Evolutionary conservation across 768 basidiomycete species (phyloP).

Genomic region (Lactarius deliciosus): DNA sequence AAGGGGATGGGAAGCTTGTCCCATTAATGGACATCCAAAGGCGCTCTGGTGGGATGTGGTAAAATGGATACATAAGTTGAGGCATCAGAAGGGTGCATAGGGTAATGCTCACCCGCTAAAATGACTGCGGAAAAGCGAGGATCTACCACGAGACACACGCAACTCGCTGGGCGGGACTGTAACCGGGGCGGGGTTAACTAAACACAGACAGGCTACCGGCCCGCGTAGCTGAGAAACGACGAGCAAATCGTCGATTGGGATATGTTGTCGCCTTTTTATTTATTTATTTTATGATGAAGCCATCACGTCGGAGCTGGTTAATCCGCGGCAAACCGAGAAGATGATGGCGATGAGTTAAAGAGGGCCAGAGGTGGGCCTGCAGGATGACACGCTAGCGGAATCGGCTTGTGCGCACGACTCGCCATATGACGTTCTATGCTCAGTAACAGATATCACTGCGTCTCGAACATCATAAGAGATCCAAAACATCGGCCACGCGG

Average conservation of each 20-base stretch:
- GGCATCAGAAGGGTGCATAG: background rate
- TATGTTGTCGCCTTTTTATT: background rate
- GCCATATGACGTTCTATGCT: conserved; percentile 21
- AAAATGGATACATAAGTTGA: background rate
- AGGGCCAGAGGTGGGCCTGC: conserved; percentile 3
- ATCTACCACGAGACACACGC: conserved; percentile 12
- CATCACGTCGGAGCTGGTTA: conserved; percentile 5
- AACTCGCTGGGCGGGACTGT: background rate
- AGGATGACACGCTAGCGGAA: conserved; percentile 11
- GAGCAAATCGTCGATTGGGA: conserved; percentile 3
- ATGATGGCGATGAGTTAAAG: background rate
- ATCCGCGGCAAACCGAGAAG: conserved; percentile 11
- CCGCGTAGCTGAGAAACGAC: conserved; percentile 3
- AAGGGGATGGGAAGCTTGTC: background rate
- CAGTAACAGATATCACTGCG: conserved; percentile 4
- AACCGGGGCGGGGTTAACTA: conserved; percentile 8
- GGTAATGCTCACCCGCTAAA: background rate
- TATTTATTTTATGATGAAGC: background rate
- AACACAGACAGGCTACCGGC: conserved; percentile 8
- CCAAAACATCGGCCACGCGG: conserved; percentile 24
- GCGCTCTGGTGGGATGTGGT: background rate
- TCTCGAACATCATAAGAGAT: conserved; percentile 24
- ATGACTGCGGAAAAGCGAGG: conserved; percentile 2
- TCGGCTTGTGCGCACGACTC: conserved; percentile 2
- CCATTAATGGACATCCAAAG: conserved; percentile 38